phyloP scores from a whole-genome alignment of 2,329 filamentous ascomycete genomes.

The Colletotrichum phormii region DNA sequence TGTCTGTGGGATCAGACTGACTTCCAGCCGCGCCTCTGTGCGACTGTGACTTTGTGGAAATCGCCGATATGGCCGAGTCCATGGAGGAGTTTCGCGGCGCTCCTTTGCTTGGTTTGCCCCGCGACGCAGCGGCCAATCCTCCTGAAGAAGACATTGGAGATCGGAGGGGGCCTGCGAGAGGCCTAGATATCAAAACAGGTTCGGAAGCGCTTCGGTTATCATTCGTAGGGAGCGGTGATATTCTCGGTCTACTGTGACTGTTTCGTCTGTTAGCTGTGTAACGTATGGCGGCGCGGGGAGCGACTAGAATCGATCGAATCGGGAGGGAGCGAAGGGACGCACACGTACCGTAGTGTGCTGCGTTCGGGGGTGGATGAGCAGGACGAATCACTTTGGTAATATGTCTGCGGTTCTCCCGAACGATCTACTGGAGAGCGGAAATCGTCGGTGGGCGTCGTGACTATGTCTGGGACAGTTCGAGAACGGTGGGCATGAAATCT shows the following conservation, averaged over 20 bases:
- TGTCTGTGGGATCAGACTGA: slow-evolving; percentile 75
- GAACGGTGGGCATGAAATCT: slow-evolving; percentile 43
- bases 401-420: slow-evolving; percentile 42
- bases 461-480: slow-evolving; percentile 44
- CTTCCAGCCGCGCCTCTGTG: slow-evolving; percentile 70
- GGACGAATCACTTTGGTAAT: slow-evolving; percentile 53
- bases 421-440: slow-evolving; percentile 36
- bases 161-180: slow-evolving; percentile 52
- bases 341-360: slow-evolving; percentile 47
- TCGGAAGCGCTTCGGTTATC: slow-evolving; percentile 60
- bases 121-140: slow-evolving; percentile 55
- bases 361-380: slow-evolving; percentile 46
- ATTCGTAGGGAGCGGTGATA: slow-evolving; percentile 56
- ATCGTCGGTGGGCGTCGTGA: slow-evolving; percentile 46
- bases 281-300: slow-evolving; percentile 11
- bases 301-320: background rate
- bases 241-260: slow-evolving; percentile 41
- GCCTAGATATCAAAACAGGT: slow-evolving; percentile 55
- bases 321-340: background rate
- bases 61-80: slow-evolving; percentile 88
- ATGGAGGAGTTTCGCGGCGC: slow-evolving; percentile 85
- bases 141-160: slow-evolving; percentile 59
- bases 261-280: slow-evolving; percentile 23
- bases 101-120: slow-evolving; percentile 52
- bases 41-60: slow-evolving; percentile 71